Evolutionary conservation across 2,329 filamentous ascomycete genomes (phyloP).

Genomic region (Ophiobolus disseminans): DNA sequence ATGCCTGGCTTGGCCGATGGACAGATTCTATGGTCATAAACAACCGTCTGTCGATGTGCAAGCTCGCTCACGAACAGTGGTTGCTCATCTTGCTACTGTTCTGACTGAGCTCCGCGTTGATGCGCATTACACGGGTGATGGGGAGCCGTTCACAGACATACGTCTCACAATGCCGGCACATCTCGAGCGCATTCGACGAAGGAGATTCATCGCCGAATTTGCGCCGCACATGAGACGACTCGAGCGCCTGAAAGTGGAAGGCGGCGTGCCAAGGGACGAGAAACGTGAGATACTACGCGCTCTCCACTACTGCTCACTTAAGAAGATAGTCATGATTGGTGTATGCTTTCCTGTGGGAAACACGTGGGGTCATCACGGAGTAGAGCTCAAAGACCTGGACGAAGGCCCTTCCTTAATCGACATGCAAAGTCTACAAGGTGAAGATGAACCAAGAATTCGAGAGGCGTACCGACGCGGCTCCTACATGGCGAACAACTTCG

Average conservation of each 20-base stretch:
- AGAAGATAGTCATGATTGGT: conserved; percentile 57
- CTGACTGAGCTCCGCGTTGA: conserved; percentile 55
- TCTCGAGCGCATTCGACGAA: conserved; percentile 35
- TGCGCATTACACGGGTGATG: conserved; percentile 36
- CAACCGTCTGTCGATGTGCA: conserved; percentile 31
- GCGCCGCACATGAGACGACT: conserved; percentile 52
- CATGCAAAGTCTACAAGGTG: conserved; percentile 36
- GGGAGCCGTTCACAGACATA: conserved; percentile 42
- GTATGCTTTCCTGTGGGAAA: conserved; percentile 54
- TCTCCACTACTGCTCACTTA: conserved; percentile 49
- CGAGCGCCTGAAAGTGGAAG: conserved; percentile 55
- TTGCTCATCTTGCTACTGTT: conserved; percentile 50
- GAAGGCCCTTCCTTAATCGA: conserved; percentile 27
- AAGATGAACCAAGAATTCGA: conserved; percentile 34
- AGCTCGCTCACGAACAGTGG: conserved; percentile 35
- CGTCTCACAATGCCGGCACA: conserved; percentile 17
- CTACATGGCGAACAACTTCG: conserved; percentile 24
- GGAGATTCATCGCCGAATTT: conserved; percentile 53
- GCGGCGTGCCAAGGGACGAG: conserved; percentile 56
- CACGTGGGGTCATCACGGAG: conserved; percentile 51
- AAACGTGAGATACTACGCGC: conserved; percentile 55
- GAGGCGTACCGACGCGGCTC: conserved; percentile 33
- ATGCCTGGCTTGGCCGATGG: conserved; percentile 56
- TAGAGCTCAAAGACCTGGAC: conserved; percentile 40
- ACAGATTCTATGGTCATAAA: conserved; percentile 51